phyloP scores from a whole-genome alignment of 2,329 filamentous ascomycete genomes.

The Passalora sequoiae region DNA sequence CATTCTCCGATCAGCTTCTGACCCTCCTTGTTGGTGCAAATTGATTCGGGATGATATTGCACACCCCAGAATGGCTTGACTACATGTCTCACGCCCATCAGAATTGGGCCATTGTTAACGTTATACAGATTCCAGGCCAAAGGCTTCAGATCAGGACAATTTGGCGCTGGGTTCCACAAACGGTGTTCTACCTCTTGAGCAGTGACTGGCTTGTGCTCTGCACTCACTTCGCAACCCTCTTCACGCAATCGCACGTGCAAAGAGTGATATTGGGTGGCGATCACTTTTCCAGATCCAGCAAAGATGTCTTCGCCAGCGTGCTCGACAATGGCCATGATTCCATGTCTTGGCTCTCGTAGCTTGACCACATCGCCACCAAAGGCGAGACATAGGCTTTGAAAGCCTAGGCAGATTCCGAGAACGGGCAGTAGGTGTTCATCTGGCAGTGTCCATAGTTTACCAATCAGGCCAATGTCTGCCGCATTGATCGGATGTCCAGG shows the following conservation, averaged over 20 bases:
- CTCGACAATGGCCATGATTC: conserved; percentile 66
- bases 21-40: conserved; percentile 69
- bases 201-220: conserved; percentile 30
- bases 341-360: conserved; percentile 71
- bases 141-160: conserved; percentile 38
- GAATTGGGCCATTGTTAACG: conserved; percentile 49
- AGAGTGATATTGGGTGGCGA: conserved; percentile 73
- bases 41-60: conserved; percentile 86
- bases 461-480: conserved; percentile 78
- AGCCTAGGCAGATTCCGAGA: conserved; percentile 82
- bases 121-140: conserved; percentile 47
- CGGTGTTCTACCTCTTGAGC: neutral
- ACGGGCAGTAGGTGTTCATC: conserved; percentile 63
- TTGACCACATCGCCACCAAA: conserved; percentile 63
- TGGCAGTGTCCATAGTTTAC: conserved; percentile 64
- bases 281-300: conserved; percentile 52
- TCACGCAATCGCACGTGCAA: conserved; percentile 45
- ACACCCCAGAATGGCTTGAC: conserved; percentile 74
- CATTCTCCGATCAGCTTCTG: conserved; percentile 65
- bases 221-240: conserved; percentile 27
- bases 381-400: conserved; percentile 70
- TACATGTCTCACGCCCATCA: conserved; percentile 72
- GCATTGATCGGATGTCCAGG: conserved; percentile 71
- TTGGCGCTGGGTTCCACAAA: conserved; percentile 37
- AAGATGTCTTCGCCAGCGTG: conserved; percentile 64